Percentiles rank a stretch among this genome's conserved stretches.
phyloP scores from a whole-genome alignment of 257 asterid genomes.

The Perilla frutescens region DNA sequence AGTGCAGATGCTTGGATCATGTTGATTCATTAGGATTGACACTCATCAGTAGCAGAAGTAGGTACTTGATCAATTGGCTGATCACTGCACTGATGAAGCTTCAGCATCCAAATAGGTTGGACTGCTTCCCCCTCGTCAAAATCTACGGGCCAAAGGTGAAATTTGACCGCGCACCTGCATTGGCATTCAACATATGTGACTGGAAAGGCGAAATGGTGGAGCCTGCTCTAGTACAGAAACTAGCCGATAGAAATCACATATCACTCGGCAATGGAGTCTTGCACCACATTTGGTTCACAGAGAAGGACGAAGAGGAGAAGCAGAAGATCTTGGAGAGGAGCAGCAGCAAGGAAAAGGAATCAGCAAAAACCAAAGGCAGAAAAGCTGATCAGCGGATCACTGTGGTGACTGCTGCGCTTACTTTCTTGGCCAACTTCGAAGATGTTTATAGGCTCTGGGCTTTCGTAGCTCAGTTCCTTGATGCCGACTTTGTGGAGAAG shows the following conservation, averaged over 20 bases:
- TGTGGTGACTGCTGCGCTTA: constrained; percentile 74
- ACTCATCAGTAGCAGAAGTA: constrained; percentile 63
- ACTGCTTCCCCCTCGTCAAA: constrained; percentile 63
- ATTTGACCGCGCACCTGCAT: constrained; percentile 85
- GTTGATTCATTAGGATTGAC: constrained; percentile 76
- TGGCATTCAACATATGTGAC: constrained; percentile 80
- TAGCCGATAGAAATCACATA: constrained; percentile 74
- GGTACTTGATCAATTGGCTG: constrained; percentile 89
- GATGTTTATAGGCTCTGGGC: constrained; percentile 76
- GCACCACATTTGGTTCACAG: constrained; percentile 38
- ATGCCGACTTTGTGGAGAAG: constrained; percentile 92
- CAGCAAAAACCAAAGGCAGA: constrained; percentile 30
- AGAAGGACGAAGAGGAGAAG: constrained; percentile 45
- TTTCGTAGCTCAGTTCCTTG: constrained; percentile 82
- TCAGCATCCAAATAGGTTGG: constrained; percentile 83
- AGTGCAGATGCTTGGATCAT: constrained; percentile 82
- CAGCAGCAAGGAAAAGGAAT: constrained; percentile 20
- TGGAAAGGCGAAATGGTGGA: constrained; percentile 93
- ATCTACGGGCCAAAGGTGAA: constrained; percentile 90
- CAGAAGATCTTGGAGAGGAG: constrained; percentile 24
- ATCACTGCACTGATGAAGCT: constrained; percentile 74
- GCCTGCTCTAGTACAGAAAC: constrained; percentile 81
- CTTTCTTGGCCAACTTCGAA: constrained; percentile 79
- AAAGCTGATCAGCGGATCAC: constrained; percentile 47
- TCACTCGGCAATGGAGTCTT: constrained; percentile 71